Base-by-base conservation (phyloP, 768 basidiomycete species). In the Podaxis pistillaris region DNA sequence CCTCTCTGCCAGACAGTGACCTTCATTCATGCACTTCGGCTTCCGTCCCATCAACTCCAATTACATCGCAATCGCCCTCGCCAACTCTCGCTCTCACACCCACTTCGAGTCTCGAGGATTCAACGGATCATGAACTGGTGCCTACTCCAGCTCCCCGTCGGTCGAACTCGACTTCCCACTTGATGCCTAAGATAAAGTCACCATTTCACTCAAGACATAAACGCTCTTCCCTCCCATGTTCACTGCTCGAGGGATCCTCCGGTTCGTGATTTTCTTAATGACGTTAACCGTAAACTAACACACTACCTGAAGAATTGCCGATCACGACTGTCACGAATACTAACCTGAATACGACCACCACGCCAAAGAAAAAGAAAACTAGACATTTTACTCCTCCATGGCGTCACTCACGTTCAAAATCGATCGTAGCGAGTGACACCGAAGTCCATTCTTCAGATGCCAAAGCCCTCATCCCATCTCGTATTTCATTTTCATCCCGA, bases 401-500 rank as follows among this genome's bases (percentile, higher is more conserved):
- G 58, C 50, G 36, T 52, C 36, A 22, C 22, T 38, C 47, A 36
- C 33, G 33, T 22, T 62, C 46, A 15, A 62, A 66, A 40, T 51
- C 40, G 15, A 46, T 49, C 19, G 13, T 55, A 33, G 19, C 67
- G 69, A 54, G 63, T 68, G 38, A 47, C 51, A 22, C 47, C 60
- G 15, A 68, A 69, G 5, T 54, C 62, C 28, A 58, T 52, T 44
- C 60, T 65, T 17, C 13, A 9, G 28, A 62, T 49, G 9, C 56
- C 64, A 52, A 51, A 38, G 9, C 71, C 11, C 64, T 12, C 22
- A 26, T 24, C 26, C 22, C 71, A 37, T 67, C 68, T 56, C 68
- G 68, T 33, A 59, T 67, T 50, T 68, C 69, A 46, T 70, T 71
- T 66, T 60, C 65, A 33, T 64, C 68, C 53, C 66, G 66, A 46